Evolutionary conservation across 805 yeast genomes (phyloP).

Genomic region (Sungouiozyma intestinalis): DNA sequence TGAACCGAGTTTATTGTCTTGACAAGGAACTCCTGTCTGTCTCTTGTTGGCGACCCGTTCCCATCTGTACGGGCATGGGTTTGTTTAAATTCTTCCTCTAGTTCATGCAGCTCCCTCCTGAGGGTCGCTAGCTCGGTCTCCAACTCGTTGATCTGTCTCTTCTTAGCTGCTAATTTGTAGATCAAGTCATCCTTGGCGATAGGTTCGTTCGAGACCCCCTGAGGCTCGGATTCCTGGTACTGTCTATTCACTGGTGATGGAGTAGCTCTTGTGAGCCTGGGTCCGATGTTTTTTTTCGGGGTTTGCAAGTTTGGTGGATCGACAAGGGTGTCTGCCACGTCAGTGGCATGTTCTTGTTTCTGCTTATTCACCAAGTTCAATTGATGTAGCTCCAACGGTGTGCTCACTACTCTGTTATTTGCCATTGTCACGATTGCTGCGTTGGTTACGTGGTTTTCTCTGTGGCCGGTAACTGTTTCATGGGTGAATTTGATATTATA

Average conservation of each 20-base stretch:
- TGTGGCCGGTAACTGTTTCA: background rate
- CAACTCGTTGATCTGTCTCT: slow-evolving; percentile 41
- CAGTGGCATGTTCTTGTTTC: slow-evolving; percentile 1
- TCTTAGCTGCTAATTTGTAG: slow-evolving; percentile 39
- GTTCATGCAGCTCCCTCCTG: slow-evolving; percentile 29
- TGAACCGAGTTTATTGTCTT: background rate
- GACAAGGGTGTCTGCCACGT: background rate
- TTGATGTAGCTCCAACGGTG: slow-evolving; percentile 17
- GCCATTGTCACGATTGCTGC: slow-evolving; percentile 8
- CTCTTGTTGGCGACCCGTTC: background rate
- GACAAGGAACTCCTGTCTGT: background rate
- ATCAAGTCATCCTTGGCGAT: slow-evolving; percentile 17
- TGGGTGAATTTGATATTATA: background rate
- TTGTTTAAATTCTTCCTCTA: slow-evolving; percentile 28
- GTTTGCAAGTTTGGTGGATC: slow-evolving; percentile 1
- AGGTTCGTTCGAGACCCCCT: background rate
- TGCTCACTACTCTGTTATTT: slow-evolving; percentile 8
- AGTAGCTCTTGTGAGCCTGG: background rate
- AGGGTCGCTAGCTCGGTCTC: slow-evolving; percentile 32
- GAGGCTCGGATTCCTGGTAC: background rate
- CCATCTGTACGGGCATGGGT: background rate
- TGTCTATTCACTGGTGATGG: slow-evolving; percentile 2
- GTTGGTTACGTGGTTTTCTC: no score
- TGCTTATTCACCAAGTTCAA: slow-evolving; percentile 20
- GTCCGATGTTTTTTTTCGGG: slow-evolving; percentile 2